Evolutionary conservation across 495 filamentous ascomycete species (phyloP), one percentile per base, ranked within the genome.

Genomic region (Aspergillus wentii): DNA sequence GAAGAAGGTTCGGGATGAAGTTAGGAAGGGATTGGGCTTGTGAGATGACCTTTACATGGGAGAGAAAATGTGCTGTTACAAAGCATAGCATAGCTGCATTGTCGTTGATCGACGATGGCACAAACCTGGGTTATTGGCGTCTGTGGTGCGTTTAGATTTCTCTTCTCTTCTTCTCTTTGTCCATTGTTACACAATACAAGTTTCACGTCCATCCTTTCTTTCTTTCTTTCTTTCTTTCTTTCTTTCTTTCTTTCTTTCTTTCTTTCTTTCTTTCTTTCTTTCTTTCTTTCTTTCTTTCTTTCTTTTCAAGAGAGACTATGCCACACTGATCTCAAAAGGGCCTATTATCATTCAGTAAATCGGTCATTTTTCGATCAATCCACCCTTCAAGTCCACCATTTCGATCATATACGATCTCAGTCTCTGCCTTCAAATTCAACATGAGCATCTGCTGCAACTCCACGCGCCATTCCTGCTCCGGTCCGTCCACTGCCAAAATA

Each of bases 381-480:
- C 87, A 90, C 1, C 51, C 38, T 11, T 76, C 74, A 23, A 92
- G 54, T 10, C 80, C 74, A 5, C 61, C 66, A 0, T 72, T 71
- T 17, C 61, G 56, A 14, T 76, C 67, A 41, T 87, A 86, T 36
- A 95, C 65, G 7, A 85, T 69, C 63, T 98, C 86, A 43, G 92
- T 91, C 62, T 98, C 92, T 2, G 83, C 86, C 56, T 98, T 98
- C 35, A 87, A 42, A 48, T 86, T 85, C 35, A 94, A 52, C 67
- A 94, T 77, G 31, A 97, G 56, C 89, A 97, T 96, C 4, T 73
- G 59, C 62, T 94, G 91, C 46, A 97, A 51, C 50, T 92, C 86
- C 8, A 55, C 51, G 30, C 75, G 69, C 65, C 80, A 80, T 19
- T 75, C 71, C 1, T 36, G 38, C 48, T 81, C 72, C 0, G 62